Evolutionary conservation across 176 grass and related monocot genomes (phyloP), one percentile per base, ranked within the genome.

Genomic region (Elaeis guineensis): DNA sequence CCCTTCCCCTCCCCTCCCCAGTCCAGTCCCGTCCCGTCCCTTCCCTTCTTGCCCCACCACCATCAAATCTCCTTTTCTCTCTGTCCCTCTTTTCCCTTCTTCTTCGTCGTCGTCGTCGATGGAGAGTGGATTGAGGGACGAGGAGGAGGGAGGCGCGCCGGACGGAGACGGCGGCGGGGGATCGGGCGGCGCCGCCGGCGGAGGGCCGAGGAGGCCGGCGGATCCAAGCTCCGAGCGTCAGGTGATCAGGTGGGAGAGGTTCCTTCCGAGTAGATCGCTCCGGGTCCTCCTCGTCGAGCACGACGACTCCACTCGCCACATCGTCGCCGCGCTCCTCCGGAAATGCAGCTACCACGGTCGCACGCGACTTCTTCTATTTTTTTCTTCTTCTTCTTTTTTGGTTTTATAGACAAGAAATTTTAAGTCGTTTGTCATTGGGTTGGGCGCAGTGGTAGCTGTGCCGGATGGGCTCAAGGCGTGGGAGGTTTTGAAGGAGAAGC

Each of bases 281-380:
- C 83, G 79, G 23, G 84, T 98, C 7, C 87, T 98, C 63, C 83
- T 98, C 59, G 87, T 98, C 59, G 93, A 98, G 87, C 84, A 92
- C 63, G 93, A 92, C 71, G 81, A 89, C 77, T 89, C 84, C 76
- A 98, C 93, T 0, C 79, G 87, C 64, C 93, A 98, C 67, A 79
- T 98, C 63, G 87, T 98, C 69, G 80, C 84, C 63, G 87, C 93
- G 51, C 93, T 98, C 21, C 87, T 98, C 73, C 87, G 93, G 25
- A 98, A 98, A 82, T 92, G 84, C 81, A 81, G 81, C 1, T 98
- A 98, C 70, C 87, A 83, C 74, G 93, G 93, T 98, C 67, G 70
- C 66, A 12, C 28, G 11, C 52, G 5, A 16, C n/a, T 19, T 17
- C 9, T 67, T 39, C 18, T 19, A 5, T 17, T 44, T 14, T 12